Evolutionary conservation across 2,329 filamentous ascomycete species (phyloP).

Genomic region (Cordyceps tenuipes): DNA sequence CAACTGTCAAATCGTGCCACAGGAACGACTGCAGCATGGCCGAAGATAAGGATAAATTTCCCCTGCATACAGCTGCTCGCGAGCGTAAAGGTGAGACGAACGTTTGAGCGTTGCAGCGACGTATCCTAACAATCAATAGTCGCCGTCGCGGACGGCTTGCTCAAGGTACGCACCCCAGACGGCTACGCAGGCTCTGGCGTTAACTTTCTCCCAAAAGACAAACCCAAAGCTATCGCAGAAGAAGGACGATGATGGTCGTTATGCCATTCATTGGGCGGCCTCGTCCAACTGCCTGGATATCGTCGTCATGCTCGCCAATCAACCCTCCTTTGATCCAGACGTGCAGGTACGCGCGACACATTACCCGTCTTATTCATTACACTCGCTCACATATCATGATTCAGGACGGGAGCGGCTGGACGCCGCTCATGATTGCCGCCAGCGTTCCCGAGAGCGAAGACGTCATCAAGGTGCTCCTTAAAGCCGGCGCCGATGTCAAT

Average conservation of each 20-base stretch:
- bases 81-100: slow-evolving; percentile 65
- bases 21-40: slow-evolving; percentile 18
- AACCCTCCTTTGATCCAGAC: slow-evolving; percentile 73
- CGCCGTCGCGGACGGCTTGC: slow-evolving; percentile 56
- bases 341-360: slow-evolving; percentile 48
- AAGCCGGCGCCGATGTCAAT: slow-evolving; percentile 63
- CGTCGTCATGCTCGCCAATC: slow-evolving; percentile 60
- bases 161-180: slow-evolving; percentile 20
- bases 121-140: slow-evolving; percentile 35
- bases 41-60: slow-evolving; percentile 53
- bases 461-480: slow-evolving; percentile 58
- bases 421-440: slow-evolving; percentile 73
- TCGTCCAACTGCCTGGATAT: slow-evolving; percentile 75
- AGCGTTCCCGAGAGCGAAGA: slow-evolving; percentile 65
- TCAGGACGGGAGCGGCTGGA: slow-evolving; percentile 73
- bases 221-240: slow-evolving; percentile 67
- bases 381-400: background rate
- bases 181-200: background rate
- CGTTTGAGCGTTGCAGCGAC: background rate
- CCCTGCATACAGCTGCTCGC: slow-evolving; percentile 78
- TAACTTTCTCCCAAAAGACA: slow-evolving; percentile 38
- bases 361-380: background rate
- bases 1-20: background rate
- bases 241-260: slow-evolving; percentile 78
- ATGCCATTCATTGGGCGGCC: slow-evolving; percentile 89